These are phyloP conservation scores for Dissophora globulifera DNA, from an alignment of 192 early-diverging fungal species.

Conservation along the genomic window DNA sequence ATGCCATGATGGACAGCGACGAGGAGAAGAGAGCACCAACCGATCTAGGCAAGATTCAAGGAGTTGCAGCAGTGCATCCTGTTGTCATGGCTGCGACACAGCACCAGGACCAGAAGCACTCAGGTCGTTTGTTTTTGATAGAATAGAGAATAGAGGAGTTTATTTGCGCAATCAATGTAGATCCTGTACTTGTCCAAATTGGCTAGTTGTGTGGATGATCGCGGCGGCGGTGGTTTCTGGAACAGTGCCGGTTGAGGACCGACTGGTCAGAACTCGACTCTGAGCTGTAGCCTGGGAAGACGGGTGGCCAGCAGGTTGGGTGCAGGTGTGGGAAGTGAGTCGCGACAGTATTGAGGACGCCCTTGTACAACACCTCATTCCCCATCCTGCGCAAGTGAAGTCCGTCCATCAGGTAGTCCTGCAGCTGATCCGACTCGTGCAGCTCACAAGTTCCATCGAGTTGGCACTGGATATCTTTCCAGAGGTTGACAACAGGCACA, in stretches of 20 bases:
- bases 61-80: slow-evolving; percentile 20
- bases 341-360: slow-evolving; percentile 35
- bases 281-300: slow-evolving; percentile 35
- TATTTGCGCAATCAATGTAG: too few relatives aligned
- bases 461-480: slow-evolving; percentile 27
- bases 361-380: slow-evolving; percentile 58
- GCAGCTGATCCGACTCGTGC: slow-evolving; percentile 21
- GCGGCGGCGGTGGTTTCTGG: background rate
- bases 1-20: background rate
- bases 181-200: too few relatives aligned
- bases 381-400: slow-evolving; percentile 66
- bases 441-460: slow-evolving; percentile 14
- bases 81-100: slow-evolving; percentile 28
- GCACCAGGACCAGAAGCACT: background rate
- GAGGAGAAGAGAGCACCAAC: background rate
- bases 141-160: slow-evolving; percentile 22
- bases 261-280: slow-evolving; percentile 35
- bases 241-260: slow-evolving; percentile 23
- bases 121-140: slow-evolving; percentile 34
- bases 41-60: slow-evolving; percentile 12
- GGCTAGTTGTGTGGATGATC: too few relatives aligned
- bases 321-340: slow-evolving; percentile 36
- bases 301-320: slow-evolving; percentile 37
- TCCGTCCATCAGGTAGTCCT: slow-evolving; percentile 65
- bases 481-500: slow-evolving; percentile 41